Evolutionary conservation across 1,284 basidiomycete genomes (phyloP).

Genomic region (Ceratobasidium papillatum): DNA sequence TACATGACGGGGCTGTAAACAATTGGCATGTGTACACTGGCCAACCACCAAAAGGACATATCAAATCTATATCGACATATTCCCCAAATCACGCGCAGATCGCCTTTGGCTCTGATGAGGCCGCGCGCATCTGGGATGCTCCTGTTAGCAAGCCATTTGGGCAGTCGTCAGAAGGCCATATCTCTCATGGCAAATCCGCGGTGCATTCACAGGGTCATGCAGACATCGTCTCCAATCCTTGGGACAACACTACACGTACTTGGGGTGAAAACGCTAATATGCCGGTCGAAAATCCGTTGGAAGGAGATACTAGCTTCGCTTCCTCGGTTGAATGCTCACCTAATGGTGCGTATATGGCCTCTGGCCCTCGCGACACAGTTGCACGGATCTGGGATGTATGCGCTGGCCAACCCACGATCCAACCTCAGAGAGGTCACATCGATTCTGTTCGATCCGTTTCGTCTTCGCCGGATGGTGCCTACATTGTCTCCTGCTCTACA

Average conservation of each 20-base stretch:
- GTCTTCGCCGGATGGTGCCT: background rate
- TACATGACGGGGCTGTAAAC: background rate
- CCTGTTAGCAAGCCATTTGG: too few relatives aligned
- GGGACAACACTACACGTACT: conserved; percentile 20
- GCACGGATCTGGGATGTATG: conserved; percentile 10
- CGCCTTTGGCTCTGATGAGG: too few relatives aligned
- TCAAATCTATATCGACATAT: too few relatives aligned
- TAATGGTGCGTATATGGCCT: background rate
- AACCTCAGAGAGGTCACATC: background rate
- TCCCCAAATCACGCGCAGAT: too few relatives aligned
- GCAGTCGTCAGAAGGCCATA: too few relatives aligned
- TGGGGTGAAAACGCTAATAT: conserved; percentile 18
- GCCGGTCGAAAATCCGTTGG: background rate
- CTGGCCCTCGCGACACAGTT: conserved; percentile 4
- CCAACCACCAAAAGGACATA: background rate
- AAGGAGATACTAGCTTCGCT: background rate
- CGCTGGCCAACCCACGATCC: background rate
- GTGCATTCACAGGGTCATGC: too few relatives aligned
- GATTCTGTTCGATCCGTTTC: background rate
- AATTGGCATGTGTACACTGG: conserved; percentile 18
- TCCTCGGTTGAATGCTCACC: background rate
- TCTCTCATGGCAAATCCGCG: too few relatives aligned
- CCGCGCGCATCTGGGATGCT: too few relatives aligned
- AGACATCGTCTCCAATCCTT: background rate
- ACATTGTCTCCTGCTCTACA: conserved; percentile 18